Evolutionary conservation across 192 early-diverging fungal genomes (phyloP).

Genomic region (Glomus cerebriforme): DNA sequence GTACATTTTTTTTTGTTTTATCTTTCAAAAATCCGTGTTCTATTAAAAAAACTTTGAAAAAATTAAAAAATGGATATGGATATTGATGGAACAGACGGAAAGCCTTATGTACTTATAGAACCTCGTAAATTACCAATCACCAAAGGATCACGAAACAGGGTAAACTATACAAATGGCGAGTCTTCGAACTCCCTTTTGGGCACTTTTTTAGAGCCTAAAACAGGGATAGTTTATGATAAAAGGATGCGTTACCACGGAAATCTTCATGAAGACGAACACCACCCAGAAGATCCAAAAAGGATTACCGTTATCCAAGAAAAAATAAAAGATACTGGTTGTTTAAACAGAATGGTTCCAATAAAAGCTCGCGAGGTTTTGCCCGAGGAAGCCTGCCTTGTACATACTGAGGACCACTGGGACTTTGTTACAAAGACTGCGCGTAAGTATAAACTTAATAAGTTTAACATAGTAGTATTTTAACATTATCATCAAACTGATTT

Average conservation of each 20-base stretch:
- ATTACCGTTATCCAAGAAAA: constrained; percentile 69
- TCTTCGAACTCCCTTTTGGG: not conserved
- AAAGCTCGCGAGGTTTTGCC: constrained; percentile 45
- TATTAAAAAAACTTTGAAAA: not conserved
- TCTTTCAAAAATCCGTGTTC: not conserved
- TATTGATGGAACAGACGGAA: constrained; percentile 1
- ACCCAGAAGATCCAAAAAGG: constrained; percentile 76
- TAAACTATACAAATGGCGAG: not conserved
- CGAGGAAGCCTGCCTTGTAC: constrained; percentile 58
- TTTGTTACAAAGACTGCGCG: constrained; percentile 45
- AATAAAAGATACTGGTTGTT: constrained; percentile 48
- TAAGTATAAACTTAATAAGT: constrained; percentile 31
- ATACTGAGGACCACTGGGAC: constrained; percentile 50
- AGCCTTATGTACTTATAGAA: constrained; percentile 23
- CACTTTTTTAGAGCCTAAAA: constrained; percentile 13
- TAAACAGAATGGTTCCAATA: constrained; percentile 50
- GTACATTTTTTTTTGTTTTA: not conserved
- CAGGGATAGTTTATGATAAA: constrained; percentile 62
- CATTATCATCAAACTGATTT: not conserved
- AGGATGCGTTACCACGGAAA: constrained; percentile 67
- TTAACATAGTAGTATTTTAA: too few species aligned
- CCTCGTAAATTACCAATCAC: not conserved
- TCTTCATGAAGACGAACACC: constrained; percentile 60
- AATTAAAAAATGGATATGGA: constrained; percentile 18
- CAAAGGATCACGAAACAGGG: not conserved